Percentiles rank a stretch among this genome's conserved stretches.
Evolutionary conservation across 768 basidiomycete genomes (phyloP).

Genomic region (Amanita muscaria): DNA sequence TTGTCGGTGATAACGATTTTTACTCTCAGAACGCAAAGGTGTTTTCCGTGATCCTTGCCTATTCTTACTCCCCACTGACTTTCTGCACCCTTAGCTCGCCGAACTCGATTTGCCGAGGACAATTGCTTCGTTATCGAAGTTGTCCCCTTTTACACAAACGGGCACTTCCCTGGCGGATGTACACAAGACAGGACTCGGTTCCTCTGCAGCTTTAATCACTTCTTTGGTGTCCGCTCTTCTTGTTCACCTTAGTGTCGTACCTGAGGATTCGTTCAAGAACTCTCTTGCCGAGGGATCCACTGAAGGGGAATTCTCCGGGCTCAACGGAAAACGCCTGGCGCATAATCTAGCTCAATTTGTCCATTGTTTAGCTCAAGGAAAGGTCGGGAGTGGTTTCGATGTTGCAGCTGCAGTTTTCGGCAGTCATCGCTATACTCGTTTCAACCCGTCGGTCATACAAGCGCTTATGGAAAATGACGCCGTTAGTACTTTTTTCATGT

Average conservation of each 20-base stretch:
- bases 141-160: conserved; percentile 72
- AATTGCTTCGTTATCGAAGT: conserved; percentile 50
- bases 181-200: conserved; percentile 98
- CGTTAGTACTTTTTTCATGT: conserved; percentile 26
- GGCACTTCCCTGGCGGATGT: conserved; percentile 65
- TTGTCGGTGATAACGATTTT: conserved; percentile 94
- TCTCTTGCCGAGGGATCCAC: conserved; percentile 18
- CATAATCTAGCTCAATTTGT: conserved; percentile 94
- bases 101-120: conserved; percentile 52
- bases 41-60: no score
- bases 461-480: conserved; percentile 51
- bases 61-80: conserved; percentile 13
- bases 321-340: conserved; percentile 48
- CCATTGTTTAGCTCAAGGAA: conserved; percentile 95
- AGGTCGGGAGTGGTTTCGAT: conserved; percentile 97
- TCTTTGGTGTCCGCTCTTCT: conserved; percentile 85
- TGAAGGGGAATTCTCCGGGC: neutral
- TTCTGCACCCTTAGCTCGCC: conserved; percentile 41
- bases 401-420: conserved; percentile 92
- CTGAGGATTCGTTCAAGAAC: conserved; percentile 36
- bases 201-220: conserved; percentile 94
- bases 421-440: conserved; percentile 87
- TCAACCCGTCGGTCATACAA: conserved; percentile 63
- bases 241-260: conserved; percentile 61
- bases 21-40: conserved; percentile 91